Evolutionary conservation across 2,329 filamentous ascomycete genomes (phyloP), one percentile per base, ranked within the genome.

Genomic region (Clarireedia paspali): DNA sequence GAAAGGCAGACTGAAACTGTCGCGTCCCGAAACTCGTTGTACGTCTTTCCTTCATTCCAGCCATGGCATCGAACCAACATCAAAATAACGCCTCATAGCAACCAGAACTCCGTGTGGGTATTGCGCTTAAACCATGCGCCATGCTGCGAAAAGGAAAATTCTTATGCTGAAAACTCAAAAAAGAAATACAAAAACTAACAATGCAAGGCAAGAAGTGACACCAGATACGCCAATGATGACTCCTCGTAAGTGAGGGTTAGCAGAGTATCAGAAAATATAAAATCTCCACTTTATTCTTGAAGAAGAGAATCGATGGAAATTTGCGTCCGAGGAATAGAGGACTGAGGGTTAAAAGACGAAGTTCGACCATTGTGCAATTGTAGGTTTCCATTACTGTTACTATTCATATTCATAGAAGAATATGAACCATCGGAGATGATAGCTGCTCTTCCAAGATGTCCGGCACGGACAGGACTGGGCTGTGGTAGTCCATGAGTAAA

Each of bases 281-380:
- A 34, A 47, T 26, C 12, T 47, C 49, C 12, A 27, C 17, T 20
- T 24, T 17, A 24, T 24, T 17, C 24, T 42, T 24, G 30, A 12
- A 57, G 39, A 17, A 57, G 38, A 23, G 55, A 53, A 23, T 24
- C 27, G 20, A 57, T 57, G 23, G 55, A 46, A 44, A 57, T 57
- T 20, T 52, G 20, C 20, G 44, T 49, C 38, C 55, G 42, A 26
- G 55, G 27, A 52, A 12, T 44, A 15, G 51, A 23, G 9, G 51
- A 47, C 17, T 38, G 36, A 26, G 23, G 15, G 6, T 50, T 50
- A 10, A 47, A 47, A 26, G 20, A 27, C 14, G 44, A 30, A 47
- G 20, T 27, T 47, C 14, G 23, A 15, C 20, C 15, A 26, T 24
- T 27, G 15, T 26, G 44, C 10, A 24, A 47, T 26, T 23, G 14